Evolutionary conservation across 495 filamentous ascomycete genomes (phyloP).

Genomic region (Astrocystis sublimbata): DNA sequence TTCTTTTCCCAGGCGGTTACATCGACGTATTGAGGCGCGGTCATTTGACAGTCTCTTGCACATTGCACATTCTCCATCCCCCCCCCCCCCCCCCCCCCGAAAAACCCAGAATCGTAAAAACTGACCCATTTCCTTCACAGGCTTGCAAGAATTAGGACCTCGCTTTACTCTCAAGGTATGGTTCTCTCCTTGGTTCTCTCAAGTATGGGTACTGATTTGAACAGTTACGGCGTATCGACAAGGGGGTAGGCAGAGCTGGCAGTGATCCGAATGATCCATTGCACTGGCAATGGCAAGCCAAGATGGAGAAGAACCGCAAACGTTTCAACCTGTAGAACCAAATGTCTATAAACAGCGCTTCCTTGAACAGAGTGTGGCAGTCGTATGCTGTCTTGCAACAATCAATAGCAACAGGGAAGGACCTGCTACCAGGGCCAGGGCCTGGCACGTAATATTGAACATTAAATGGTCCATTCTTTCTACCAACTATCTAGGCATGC

Average conservation of each 20-base stretch:
- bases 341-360: not conserved
- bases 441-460: too few relatives aligned
- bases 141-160: slow-evolving; percentile 32
- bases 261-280: slow-evolving; percentile 66
- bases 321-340: slow-evolving; percentile 78
- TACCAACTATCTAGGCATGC: too few relatives aligned
- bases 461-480: too few relatives aligned
- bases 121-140: slow-evolving; percentile 19
- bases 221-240: slow-evolving; percentile 86
- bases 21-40: not conserved
- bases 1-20: too few relatives aligned
- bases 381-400: not conserved
- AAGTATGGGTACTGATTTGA: slow-evolving; percentile 14
- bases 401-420: not conserved
- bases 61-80: not conserved
- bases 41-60: not conserved
- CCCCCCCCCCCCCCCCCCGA: not conserved
- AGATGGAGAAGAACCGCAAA: slow-evolving; percentile 90
- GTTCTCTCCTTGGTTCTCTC: not conserved
- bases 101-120: not conserved
- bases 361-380: not conserved
- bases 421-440: not conserved
- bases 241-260: slow-evolving; percentile 78
- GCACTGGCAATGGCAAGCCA: slow-evolving; percentile 92
- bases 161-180: slow-evolving; percentile 30